These are phyloP conservation scores for Musa schizocarpa DNA, from an alignment of 176 grass and related monocot species.

Conservation along the genomic window DNA sequence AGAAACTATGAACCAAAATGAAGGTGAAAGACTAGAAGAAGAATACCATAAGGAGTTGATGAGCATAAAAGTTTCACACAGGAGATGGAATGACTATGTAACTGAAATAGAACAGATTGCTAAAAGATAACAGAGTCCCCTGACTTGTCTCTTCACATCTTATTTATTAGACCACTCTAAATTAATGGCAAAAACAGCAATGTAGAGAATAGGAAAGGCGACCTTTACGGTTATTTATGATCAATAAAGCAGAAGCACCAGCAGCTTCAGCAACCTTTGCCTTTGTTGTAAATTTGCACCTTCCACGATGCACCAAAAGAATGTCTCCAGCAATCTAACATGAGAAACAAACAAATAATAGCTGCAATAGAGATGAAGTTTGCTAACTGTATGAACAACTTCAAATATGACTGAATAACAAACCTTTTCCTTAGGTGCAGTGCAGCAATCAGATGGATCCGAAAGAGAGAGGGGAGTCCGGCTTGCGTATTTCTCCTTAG, in stretches of 20 bases:
- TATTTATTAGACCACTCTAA: not conserved
- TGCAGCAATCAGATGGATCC: conserved; percentile 61
- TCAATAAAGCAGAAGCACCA: conserved; percentile 87
- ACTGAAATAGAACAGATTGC: too few species aligned
- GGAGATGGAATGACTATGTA: too few species aligned
- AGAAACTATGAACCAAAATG: too few species aligned
- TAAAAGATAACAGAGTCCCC: not conserved
- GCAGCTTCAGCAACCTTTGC: conserved; percentile 64
- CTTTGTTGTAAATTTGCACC: conserved; percentile 79
- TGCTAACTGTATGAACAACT: not conserved
- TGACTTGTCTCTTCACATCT: not conserved
- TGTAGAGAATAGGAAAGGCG: not conserved
- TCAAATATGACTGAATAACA: not conserved
- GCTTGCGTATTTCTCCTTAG: conserved; percentile 75
- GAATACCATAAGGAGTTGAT: too few species aligned
- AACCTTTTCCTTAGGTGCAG: conserved; percentile 43
- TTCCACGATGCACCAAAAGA: conserved; percentile 68
- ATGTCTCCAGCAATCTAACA: conserved; percentile 70
- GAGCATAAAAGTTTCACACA: too few species aligned
- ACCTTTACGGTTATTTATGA: conserved; percentile 74
- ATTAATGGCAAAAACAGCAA: not conserved
- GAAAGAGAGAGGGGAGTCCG: conserved; percentile 48
- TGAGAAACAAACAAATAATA: conserved; percentile 5
- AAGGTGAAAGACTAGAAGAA: too few species aligned
- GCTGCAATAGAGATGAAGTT: not conserved